phyloP scores from a whole-genome alignment of 2,329 filamentous ascomycete species.

The Stagonosporopsis vannaccii region DNA sequence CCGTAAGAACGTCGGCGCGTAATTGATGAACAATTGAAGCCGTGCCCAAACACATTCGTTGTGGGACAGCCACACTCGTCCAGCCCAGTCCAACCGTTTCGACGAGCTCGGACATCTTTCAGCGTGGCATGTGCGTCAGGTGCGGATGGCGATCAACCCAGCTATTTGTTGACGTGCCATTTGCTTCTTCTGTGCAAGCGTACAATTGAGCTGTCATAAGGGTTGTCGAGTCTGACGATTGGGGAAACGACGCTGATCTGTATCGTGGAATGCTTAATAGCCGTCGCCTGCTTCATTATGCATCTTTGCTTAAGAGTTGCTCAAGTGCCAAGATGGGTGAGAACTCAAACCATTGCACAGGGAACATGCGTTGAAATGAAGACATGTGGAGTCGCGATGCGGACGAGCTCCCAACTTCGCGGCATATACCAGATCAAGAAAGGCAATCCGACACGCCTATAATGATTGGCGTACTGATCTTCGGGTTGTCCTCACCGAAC shows the following conservation, averaged over 20 bases:
- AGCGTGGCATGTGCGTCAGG: constrained; percentile 12
- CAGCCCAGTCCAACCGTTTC: constrained; percentile 16
- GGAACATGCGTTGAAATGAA: background rate
- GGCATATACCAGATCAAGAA: constrained; percentile 5
- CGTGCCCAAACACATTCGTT: background rate
- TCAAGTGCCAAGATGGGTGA: background rate
- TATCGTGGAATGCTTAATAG: background rate
- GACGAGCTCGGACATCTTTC: constrained; percentile 2
- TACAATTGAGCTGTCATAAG: background rate
- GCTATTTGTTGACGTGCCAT: constrained; percentile 22
- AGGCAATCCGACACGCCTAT: background rate
- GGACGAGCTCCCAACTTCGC: constrained; percentile 6
- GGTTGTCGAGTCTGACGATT: background rate
- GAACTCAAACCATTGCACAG: constrained; percentile 12
- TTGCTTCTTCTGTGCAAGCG: constrained; percentile 35
- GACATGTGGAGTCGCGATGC: background rate
- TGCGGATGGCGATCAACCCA: constrained; percentile 11
- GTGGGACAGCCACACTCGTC: background rate
- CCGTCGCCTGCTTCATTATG: background rate
- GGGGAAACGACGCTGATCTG: background rate
- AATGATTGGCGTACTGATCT: background rate
- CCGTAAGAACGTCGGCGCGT: constrained; percentile 12
- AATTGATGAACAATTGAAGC: background rate
- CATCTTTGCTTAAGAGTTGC: background rate
- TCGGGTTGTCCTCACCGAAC: background rate